Evolutionary conservation across 192 early-diverging fungal species (phyloP).

Genomic region (Diversispora eburnea): DNA sequence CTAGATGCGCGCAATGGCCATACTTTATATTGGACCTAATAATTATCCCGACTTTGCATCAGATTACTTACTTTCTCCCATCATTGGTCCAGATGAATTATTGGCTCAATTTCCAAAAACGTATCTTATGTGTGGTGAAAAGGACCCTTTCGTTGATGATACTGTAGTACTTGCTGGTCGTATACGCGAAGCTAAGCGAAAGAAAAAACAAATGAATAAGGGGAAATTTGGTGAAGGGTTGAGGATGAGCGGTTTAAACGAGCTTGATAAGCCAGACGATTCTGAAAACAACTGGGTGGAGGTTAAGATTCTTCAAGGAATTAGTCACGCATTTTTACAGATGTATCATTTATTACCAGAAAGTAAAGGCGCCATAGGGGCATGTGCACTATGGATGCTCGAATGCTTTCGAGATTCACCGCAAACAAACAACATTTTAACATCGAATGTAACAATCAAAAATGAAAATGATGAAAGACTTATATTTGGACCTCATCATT

Average conservation of each 20-base stretch:
- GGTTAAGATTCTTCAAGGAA: conserved; percentile 71
- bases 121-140: conserved; percentile 90
- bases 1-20: conserved; percentile 63
- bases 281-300: conserved; percentile 49
- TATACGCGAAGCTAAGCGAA: conserved; percentile 76
- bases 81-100: conserved; percentile 79
- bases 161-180: conserved; percentile 88
- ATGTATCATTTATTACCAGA: conserved; percentile 77
- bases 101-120: conserved; percentile 87
- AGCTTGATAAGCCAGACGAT: neutral
- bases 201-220: conserved; percentile 31
- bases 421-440: neutral
- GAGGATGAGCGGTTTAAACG: conserved; percentile 31
- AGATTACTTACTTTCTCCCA: conserved; percentile 84
- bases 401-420: conserved; percentile 8
- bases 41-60: conserved; percentile 70
- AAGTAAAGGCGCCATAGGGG: conserved; percentile 45
- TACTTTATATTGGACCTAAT: conserved; percentile 85
- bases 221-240: conserved; percentile 40
- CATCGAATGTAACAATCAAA: neutral
- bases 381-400: conserved; percentile 32
- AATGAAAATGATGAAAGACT: conserved; percentile 11
- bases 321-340: conserved; percentile 60
- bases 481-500: neutral
- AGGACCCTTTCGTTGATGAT: conserved; percentile 97